Percentiles rank a stretch among this genome's conserved stretches.
phyloP scores from a whole-genome alignment of 257 asterid species.

The Datura wrightii region DNA sequence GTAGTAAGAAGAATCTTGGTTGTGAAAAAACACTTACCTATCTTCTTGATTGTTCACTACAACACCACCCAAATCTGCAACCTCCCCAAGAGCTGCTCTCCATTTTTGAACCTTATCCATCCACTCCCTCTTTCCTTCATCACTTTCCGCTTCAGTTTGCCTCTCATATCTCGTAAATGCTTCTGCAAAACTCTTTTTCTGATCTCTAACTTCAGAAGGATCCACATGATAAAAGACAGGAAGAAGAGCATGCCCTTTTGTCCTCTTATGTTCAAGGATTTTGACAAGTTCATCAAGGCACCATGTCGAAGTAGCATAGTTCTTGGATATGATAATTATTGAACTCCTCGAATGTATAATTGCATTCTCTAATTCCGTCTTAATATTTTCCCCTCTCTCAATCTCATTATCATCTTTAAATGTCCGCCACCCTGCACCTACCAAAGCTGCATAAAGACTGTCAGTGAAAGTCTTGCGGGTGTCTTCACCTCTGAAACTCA shows the following conservation, averaged over 20 bases:
- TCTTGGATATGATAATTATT: conserved; percentile 13
- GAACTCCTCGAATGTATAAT: conserved; percentile 23
- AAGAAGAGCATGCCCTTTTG: conserved; percentile 18
- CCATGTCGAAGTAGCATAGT: conserved; percentile 29
- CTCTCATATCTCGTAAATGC: conserved; percentile 12
- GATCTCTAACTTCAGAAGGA: conserved; percentile 28
- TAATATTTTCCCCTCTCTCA: conserved; percentile 25
- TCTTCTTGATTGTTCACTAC: neutral
- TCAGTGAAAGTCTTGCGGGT: conserved; percentile 29
- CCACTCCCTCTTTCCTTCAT: conserved; percentile 24
- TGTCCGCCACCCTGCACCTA: conserved; percentile 14
- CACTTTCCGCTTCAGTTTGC: conserved; percentile 11
- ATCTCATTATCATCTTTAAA: conserved; percentile 23
- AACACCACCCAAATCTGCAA: conserved; percentile 3
- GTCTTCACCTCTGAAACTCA: conserved; percentile 29
- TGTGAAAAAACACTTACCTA: neutral
- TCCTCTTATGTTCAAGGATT: conserved; percentile 28
- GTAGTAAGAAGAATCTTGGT: neutral
- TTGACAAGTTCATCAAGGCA: conserved; percentile 29
- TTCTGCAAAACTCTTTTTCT: neutral
- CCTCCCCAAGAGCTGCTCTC: conserved; percentile 22
- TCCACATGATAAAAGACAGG: conserved; percentile 12
- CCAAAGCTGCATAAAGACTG: conserved; percentile 9
- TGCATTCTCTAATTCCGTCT: neutral
- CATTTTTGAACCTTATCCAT: conserved; percentile 18